Evolutionary conservation across 805 yeast genomes (phyloP).

Genomic region (Metschnikowia santaceciliae): DNA sequence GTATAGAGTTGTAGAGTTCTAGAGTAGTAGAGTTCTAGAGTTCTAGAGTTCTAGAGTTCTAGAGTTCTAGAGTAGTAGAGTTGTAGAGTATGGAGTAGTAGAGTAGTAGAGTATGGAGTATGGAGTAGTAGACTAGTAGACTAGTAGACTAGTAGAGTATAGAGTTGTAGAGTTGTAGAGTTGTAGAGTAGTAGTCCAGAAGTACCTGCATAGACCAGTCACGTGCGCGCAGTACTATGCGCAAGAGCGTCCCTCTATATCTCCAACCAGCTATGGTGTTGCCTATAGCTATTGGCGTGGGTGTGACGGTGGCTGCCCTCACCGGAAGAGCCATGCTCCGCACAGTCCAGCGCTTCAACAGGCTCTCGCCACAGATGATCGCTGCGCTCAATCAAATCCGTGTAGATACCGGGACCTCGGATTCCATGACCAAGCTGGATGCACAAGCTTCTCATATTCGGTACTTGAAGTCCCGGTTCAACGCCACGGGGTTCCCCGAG

Average conservation of each 20-base stretch:
- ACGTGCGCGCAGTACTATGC: background rate
- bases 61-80: too few relatives aligned
- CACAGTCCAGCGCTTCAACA: conserved; percentile 11
- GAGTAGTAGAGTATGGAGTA: too few relatives aligned
- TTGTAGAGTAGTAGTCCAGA: too few relatives aligned
- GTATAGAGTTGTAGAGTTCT: too few relatives aligned
- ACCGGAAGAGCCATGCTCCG: conserved; percentile 13
- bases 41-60: too few relatives aligned
- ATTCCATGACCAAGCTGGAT: conserved; percentile 9
- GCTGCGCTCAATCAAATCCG: conserved; percentile 18
- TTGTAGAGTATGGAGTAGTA: too few relatives aligned
- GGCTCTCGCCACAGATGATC: conserved; percentile 20
- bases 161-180: too few relatives aligned
- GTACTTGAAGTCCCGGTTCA: conserved; percentile 18
- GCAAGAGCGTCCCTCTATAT: background rate
- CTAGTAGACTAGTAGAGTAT: too few relatives aligned
- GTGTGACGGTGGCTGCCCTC: conserved; percentile 17
- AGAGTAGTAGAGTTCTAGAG: too few relatives aligned
- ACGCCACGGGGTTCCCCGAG: conserved; percentile 27
- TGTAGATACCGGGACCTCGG: conserved; percentile 7
- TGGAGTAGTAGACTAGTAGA: too few relatives aligned
- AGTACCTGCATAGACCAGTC: background rate
- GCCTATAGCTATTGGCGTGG: conserved; percentile 18
- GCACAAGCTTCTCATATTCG: conserved; percentile 16
- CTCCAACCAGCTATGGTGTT: conserved; percentile 13